These are phyloP conservation scores for Botrytis galanthina DNA, from an alignment of 2,329 filamentous ascomycete species.

Conservation along the genomic window DNA sequence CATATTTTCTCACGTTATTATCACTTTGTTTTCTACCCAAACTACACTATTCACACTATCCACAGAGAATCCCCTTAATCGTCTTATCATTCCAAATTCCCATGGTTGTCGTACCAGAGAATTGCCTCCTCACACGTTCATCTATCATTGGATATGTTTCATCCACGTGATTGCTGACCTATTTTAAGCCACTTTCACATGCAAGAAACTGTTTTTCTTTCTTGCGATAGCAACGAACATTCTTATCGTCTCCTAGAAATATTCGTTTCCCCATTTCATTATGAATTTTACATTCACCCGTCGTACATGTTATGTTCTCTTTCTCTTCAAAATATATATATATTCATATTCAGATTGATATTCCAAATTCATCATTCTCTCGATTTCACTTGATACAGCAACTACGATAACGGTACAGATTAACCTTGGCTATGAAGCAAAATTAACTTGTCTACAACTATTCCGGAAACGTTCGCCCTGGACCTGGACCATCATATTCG, in stretches of 20 bases:
- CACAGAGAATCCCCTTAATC: neutral
- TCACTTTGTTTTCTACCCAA: neutral
- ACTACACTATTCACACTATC: neutral
- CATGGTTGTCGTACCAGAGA: neutral
- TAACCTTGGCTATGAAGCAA: neutral
- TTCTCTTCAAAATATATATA: neutral
- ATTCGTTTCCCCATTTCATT: neutral
- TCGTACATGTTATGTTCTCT: too few relatives aligned
- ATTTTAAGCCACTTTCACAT: slow-evolving; percentile 1
- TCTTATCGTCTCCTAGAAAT: slow-evolving; percentile 4
- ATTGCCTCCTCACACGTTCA: neutral
- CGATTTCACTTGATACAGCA: neutral
- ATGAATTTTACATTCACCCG: neutral
- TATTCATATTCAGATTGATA: too few relatives aligned
- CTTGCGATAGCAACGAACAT: slow-evolving; percentile 10
- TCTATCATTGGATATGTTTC: slow-evolving; percentile 9
- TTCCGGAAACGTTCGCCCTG: slow-evolving; percentile 2
- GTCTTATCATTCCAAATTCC: neutral
- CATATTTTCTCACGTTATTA: neutral
- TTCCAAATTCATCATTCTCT: neutral
- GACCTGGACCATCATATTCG: neutral
- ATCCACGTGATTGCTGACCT: neutral
- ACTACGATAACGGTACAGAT: neutral
- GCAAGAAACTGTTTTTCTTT: neutral
- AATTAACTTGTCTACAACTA: neutral